phyloP scores from a whole-genome alignment of 163 green algal genomes.

The Smithsoniella earleae region DNA sequence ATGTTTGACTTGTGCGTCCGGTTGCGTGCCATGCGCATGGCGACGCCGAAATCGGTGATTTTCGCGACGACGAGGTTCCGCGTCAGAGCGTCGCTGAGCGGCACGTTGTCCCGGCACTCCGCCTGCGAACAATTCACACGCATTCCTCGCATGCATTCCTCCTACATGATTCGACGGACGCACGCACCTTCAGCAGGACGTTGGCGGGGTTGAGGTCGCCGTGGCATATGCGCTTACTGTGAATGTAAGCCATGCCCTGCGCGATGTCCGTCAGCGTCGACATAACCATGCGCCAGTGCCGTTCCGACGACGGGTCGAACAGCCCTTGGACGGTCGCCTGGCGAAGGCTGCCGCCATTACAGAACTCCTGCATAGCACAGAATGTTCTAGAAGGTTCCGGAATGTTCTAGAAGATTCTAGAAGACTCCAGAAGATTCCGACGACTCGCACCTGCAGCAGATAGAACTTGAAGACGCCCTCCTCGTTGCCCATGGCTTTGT shows the following conservation, averaged over 20 bases:
- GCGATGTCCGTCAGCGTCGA: conserved; percentile 37
- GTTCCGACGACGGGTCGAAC: not conserved
- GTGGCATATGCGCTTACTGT: conserved; percentile 31
- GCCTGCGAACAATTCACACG: not conserved
- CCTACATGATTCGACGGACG: not conserved
- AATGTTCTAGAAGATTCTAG: too few relatives aligned
- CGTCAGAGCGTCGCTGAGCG: conserved; percentile 27
- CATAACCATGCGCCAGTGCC: conserved; percentile 33
- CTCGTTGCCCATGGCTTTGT: conserved; percentile 26
- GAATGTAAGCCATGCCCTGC: conserved; percentile 34
- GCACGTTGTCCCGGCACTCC: conserved; percentile 30
- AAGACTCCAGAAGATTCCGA: not conserved
- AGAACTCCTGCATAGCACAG: conserved; percentile 34
- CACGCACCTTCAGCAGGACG: conserved; percentile 7
- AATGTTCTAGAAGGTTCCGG: too few relatives aligned
- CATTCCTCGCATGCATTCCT: not conserved
- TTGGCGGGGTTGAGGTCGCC: conserved; percentile 18
- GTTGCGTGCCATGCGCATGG: conserved; percentile 25
- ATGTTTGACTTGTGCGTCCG: conserved; percentile 35
- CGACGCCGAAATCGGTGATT: conserved; percentile 40
- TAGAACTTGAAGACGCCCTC: conserved; percentile 35
- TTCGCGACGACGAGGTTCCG: conserved; percentile 38
- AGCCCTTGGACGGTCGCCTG: conserved; percentile 13
- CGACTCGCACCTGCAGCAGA: conserved; percentile 33
- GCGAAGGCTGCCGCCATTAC: conserved; percentile 32